Percentiles rank a stretch among this genome's conserved stretches.
Evolutionary conservation across 495 filamentous ascomycete species (phyloP).

Genomic region (Parathielavia appendiculata): DNA sequence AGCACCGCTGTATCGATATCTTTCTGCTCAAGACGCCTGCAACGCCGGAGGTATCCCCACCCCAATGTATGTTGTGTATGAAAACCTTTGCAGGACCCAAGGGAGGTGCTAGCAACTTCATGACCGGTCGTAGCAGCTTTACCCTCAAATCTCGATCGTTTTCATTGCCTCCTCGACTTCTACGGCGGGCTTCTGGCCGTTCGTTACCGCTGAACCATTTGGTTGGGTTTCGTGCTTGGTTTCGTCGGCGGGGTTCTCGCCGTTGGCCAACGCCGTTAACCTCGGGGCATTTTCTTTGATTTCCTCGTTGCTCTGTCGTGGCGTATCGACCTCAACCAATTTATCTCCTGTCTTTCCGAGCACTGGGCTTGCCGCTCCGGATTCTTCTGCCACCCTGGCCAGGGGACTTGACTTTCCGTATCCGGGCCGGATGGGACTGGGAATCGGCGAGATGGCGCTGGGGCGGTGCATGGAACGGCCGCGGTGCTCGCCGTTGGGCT

Average conservation of each 20-base stretch:
- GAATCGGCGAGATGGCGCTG: slow-evolving; percentile 46
- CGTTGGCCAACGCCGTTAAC: slow-evolving; percentile 30
- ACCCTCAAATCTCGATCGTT: slow-evolving; percentile 51
- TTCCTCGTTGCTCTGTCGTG: slow-evolving; percentile 44
- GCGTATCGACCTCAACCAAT: slow-evolving; percentile 48
- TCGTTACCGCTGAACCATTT: slow-evolving; percentile 24
- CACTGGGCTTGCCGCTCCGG: slow-evolving; percentile 15
- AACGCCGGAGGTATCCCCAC: slow-evolving; percentile 5
- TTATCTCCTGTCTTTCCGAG: slow-evolving; percentile 19
- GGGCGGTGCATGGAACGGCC: slow-evolving; percentile 53
- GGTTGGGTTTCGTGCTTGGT: slow-evolving; percentile 12
- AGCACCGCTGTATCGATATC: slow-evolving; percentile 2
- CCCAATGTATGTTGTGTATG: slow-evolving; percentile 10
- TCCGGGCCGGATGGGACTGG: slow-evolving; percentile 49
- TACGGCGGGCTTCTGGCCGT: slow-evolving; percentile 32
- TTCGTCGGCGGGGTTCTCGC: slow-evolving; percentile 27
- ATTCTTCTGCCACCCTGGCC: slow-evolving; percentile 50
- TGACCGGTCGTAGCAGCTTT: slow-evolving; percentile 11
- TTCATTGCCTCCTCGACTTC: slow-evolving; percentile 50
- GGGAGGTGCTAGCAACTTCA: slow-evolving; percentile 1
- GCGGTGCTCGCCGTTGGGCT: slow-evolving; percentile 41
- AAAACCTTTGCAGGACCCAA: not conserved
- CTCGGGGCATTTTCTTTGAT: slow-evolving; percentile 35
- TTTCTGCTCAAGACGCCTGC: not conserved
- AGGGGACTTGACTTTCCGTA: slow-evolving; percentile 49